Evolutionary conservation across 768 basidiomycete genomes (phyloP), one percentile per base, ranked within the genome.

Genomic region (Thelephora aurantiotincta): DNA sequence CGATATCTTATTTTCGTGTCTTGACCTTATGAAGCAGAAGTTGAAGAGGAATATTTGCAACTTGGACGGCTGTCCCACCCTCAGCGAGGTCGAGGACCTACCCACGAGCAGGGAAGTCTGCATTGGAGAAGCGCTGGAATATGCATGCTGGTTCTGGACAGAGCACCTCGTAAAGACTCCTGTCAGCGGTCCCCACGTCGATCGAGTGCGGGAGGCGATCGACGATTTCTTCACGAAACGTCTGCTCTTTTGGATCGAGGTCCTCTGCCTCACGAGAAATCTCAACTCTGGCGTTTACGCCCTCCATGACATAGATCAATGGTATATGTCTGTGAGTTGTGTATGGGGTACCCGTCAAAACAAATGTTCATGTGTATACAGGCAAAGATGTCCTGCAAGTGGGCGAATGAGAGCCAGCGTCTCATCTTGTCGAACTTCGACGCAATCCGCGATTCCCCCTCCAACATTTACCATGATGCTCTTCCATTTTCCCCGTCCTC

Each of bases 181-280:
- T 50, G 1, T 23, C 44, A 1, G 34, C 44, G 1, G 18, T 23
- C 37, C 37, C 6, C 5, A 38, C 6, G n/a, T 11, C 14, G 26
- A 30, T 11, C 30, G 7, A 20, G 22, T 49, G 4, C n/a, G 23
- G 2, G 11, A 49, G 13, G 26, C 6, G 11, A 19, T 56, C 33
- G 11, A 54, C 1, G 33, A 53, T 2, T 58, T 60, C 20, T 55
- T 49, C 35, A 26, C 35, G 13, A 42, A 44, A 13, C 44, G 51
- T 45, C 47, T 60, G 0, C 48, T 58, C 1, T 43, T 55, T 30
- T 60, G 58, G 58, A 36, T 58, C 1, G 58, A 60, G 41, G 50
- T 45, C 1, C 35, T 42, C 22, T 49, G 51, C 20, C 33, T 52
- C 6, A 19, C 43, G 26, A 48, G 45, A 5, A 18, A 48, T 14